phyloP scores from a whole-genome alignment of 495 filamentous ascomycete genomes.

The Neurospora africana region DNA sequence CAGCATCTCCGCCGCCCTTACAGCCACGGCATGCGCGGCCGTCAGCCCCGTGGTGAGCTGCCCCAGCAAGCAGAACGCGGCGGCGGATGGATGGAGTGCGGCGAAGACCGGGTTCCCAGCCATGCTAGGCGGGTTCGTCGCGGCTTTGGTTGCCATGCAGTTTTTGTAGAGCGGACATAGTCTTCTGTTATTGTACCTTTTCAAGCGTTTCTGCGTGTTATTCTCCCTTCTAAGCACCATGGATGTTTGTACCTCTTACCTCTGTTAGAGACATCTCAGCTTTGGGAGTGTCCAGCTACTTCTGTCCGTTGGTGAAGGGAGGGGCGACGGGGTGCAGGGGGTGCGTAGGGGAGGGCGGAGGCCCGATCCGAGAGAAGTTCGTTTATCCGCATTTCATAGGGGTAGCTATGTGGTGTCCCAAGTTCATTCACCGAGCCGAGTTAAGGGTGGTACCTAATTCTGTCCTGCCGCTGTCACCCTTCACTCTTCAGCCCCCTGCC shows the following conservation, averaged over 20 bases:
- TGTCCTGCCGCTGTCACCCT: not conserved
- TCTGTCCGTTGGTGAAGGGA: not conserved
- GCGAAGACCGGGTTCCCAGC: not conserved
- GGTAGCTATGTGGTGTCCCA: too few relatives aligned
- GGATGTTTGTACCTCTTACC: too few relatives aligned
- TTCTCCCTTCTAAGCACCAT: too few relatives aligned
- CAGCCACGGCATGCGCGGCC: slow-evolving; percentile 9
- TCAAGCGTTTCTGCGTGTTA: too few relatives aligned
- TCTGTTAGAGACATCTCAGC: too few relatives aligned
- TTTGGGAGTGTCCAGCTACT: not conserved
- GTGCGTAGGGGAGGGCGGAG: not conserved
- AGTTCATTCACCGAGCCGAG: too few relatives aligned
- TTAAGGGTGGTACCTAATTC: too few relatives aligned
- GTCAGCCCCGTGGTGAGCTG: slow-evolving; percentile 9
- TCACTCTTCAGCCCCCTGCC: not conserved
- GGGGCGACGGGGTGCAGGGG: too few relatives aligned
- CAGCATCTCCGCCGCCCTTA: slow-evolving; percentile 16
- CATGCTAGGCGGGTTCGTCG: not conserved
- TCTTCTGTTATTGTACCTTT: not conserved
- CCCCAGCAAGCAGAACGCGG: not conserved
- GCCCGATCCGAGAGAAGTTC: not conserved
- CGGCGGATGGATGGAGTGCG: not conserved
- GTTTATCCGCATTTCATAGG: not conserved
- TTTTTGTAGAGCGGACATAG: not conserved
- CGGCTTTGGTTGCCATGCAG: not conserved